Evolutionary conservation across 352 stramenopile species (phyloP), one percentile per base, ranked within the genome.

Genomic region (Thalassiosira exigua): DNA sequence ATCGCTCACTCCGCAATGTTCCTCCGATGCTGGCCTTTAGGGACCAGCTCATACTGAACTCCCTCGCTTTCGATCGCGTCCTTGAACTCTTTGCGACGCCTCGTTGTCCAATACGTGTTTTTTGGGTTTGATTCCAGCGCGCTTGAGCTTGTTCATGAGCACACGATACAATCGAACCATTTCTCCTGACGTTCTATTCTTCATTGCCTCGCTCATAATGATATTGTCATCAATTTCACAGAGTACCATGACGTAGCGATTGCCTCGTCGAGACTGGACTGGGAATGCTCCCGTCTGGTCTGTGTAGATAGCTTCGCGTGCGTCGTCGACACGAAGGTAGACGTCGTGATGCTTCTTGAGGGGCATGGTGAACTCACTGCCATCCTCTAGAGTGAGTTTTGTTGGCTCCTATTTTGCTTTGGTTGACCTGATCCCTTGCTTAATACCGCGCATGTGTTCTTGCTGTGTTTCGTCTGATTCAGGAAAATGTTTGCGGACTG

Each of bases 201-300:
- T 70, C 12, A 90, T 73, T 59, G 81, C 69, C 50, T 74, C 58
- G 0, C 60, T 59, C 11, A 78, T 33, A 26, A 91, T 89, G 22
- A 52, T 57, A 48, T 86, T 86, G 32, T 56, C 75, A 64, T 91
- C 76, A 4, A 79, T 66, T 33, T 87, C 69, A 14, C 78, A 77
- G 0, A 85, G n/a, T 3, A 90, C 58, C 48, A 90, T 75, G 3
- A 90, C 68, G 44, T 91, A 88, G 44, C 84, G 41, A 32, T 87
- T 57, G 0, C 81, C 81, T 11, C 51, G 24, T 21, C 9, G 32
- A 9, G 84, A 88, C n/a, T 32, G 66, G 42, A 60, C 65, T 11
- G 72, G 78, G 36, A 89, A 87, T 9, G 11, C 1, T 2, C 84
- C 84, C 0, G 77, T 81, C 66, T 84, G 79, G 51, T 90, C 81